Evolutionary conservation across 306 rosid genomes (phyloP).

Genomic region (Trichosanthes cucumerina): DNA sequence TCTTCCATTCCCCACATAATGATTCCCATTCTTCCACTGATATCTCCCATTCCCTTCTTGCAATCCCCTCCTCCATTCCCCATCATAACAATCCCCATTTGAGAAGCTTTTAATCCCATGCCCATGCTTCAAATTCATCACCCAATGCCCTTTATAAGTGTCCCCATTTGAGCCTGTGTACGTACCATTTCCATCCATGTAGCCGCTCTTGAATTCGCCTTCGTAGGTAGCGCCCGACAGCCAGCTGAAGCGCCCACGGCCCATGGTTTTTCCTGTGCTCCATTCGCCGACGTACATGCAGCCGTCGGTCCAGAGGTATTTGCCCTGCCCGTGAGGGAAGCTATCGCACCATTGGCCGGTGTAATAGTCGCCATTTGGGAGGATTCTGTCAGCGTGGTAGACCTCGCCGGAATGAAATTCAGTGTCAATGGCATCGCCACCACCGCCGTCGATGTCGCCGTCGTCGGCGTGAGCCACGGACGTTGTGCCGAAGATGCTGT

Average conservation of each 20-base stretch:
- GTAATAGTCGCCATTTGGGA: conserved; percentile 80
- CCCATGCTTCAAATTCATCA: conserved; percentile 75
- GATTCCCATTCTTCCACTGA: conserved; percentile 59
- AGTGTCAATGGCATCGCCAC: not conserved
- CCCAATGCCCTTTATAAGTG: conserved; percentile 69
- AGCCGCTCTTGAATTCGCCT: conserved; percentile 75
- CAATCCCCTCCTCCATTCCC: conserved; percentile 60
- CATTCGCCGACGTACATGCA: conserved; percentile 84
- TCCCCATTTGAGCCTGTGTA: conserved; percentile 58
- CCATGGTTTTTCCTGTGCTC: conserved; percentile 64
- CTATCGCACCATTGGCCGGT: conserved; percentile 72
- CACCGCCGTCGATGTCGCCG: conserved; percentile 4
- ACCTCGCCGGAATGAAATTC: conserved; percentile 22
- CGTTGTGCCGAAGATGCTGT: conserved; percentile 59
- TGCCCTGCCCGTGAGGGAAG: conserved; percentile 76
- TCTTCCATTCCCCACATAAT: conserved; percentile 70
- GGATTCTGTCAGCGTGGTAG: conserved; percentile 50
- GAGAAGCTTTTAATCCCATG: conserved; percentile 44
- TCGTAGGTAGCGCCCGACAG: conserved; percentile 89
- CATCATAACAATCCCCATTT: conserved; percentile 74
- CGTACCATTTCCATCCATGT: conserved; percentile 68
- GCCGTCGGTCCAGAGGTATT: conserved; percentile 81
- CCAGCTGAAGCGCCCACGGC: conserved; percentile 84
- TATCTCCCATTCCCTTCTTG: conserved; percentile 76
- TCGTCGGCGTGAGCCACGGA: conserved; percentile 20